A percentile compares a stretch with the other conserved stretches of the same genome.
These are phyloP conservation scores for Viola pubescens DNA, from an alignment of 441 rosid species.

Conservation along the genomic window DNA sequence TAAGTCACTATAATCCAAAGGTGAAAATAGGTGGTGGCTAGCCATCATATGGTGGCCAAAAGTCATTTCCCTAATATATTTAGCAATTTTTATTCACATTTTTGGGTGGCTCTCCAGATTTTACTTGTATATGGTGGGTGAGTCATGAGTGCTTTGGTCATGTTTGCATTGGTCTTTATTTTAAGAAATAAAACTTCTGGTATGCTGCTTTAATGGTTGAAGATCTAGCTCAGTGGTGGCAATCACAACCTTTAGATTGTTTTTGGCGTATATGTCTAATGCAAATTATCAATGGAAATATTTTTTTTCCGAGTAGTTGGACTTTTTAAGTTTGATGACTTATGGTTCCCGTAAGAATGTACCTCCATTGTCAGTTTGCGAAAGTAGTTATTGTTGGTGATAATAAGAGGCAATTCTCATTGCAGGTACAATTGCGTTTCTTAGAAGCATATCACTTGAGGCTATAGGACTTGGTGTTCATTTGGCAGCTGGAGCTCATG, in stretches of 20 bases:
- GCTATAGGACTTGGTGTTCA: constrained; percentile 97
- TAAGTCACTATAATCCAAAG: too few species aligned
- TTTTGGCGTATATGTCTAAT: not conserved
- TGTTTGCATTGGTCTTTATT: too few species aligned
- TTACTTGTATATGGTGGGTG: not conserved
- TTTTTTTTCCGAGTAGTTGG: not conserved
- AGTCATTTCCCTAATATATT: too few species aligned
- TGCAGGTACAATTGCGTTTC: constrained; percentile 87
- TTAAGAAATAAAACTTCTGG: not conserved
- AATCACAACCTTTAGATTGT: not conserved
- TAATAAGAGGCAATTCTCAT: not conserved
- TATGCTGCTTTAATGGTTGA: not conserved
- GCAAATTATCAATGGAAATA: not conserved
- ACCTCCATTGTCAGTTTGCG: not conserved
- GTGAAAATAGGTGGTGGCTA: too few species aligned
- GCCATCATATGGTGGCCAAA: too few species aligned
- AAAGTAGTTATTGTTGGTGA: not conserved
- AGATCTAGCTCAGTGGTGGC: not conserved
- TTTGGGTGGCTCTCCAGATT: not conserved
- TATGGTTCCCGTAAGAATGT: not conserved
- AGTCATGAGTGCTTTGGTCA: not conserved
- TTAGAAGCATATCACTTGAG: constrained; percentile 88
- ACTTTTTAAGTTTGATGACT: not conserved
- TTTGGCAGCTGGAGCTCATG: constrained; percentile 88
- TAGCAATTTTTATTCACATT: too few species aligned